Conservation (phyloP, 768 basidiomycete species). For the Gloeostereum incarnatum region DNA sequence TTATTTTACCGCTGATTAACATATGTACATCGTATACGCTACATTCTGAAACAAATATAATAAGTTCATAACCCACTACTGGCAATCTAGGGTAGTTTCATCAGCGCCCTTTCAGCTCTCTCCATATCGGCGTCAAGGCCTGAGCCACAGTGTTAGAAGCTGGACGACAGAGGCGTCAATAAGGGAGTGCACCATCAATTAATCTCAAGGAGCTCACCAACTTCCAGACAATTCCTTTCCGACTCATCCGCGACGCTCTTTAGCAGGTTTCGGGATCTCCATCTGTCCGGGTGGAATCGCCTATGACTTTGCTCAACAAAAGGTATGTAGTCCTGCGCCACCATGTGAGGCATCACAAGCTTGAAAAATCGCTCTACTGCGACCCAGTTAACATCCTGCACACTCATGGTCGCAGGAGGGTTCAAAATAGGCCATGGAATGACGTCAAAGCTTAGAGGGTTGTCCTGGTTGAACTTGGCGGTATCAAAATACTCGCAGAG, state of each 20-base stretch:
- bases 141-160: slow-evolving; percentile 63
- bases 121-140: slow-evolving; percentile 65
- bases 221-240: slow-evolving; percentile 51
- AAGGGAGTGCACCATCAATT: background rate
- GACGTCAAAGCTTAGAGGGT: slow-evolving; percentile 47
- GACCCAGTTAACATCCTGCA: slow-evolving; percentile 64
- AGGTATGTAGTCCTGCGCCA: slow-evolving; percentile 49
- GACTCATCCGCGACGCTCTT: slow-evolving; percentile 47
- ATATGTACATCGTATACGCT: no score
- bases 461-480: slow-evolving; percentile 40
- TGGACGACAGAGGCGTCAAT: slow-evolving; percentile 7
- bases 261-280: slow-evolving; percentile 60
- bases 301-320: slow-evolving; percentile 66
- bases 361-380: slow-evolving; percentile 67
- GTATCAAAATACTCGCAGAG: slow-evolving; percentile 57
- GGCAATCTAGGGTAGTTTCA: no score
- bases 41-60: no score
- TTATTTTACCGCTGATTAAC: no score
- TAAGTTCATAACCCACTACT: no score
- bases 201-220: slow-evolving; percentile 33
- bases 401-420: slow-evolving; percentile 37
- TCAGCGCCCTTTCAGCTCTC: slow-evolving; percentile 18
- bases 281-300: slow-evolving; percentile 75
- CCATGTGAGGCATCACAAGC: slow-evolving; percentile 40
- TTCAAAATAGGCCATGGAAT: slow-evolving; percentile 73